Conservation (phyloP, 768 basidiomycete genomes). For the Tulasnella sp. region DNA sequence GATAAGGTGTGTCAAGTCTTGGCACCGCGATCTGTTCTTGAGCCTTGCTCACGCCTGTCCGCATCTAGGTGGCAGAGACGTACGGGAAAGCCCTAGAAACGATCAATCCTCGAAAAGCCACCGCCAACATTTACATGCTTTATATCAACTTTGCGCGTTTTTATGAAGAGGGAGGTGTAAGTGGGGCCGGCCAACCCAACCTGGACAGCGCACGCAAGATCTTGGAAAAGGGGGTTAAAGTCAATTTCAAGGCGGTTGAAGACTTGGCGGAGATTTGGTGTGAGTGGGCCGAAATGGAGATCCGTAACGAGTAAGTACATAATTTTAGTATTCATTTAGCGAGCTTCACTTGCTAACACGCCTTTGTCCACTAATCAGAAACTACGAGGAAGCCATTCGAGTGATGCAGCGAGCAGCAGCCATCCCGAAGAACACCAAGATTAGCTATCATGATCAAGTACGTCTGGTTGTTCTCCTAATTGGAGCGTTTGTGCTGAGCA, state of each 20-base stretch:
- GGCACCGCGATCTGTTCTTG: not conserved
- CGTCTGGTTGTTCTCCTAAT: slow-evolving; percentile 19
- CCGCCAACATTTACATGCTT: slow-evolving; percentile 77
- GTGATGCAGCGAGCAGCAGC: slow-evolving; percentile 96
- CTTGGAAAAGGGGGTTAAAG: slow-evolving; percentile 81
- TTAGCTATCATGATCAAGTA: slow-evolving; percentile 95
- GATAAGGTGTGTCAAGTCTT: slow-evolving; percentile 51
- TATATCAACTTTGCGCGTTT: slow-evolving; percentile 96
- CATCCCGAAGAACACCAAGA: slow-evolving; percentile 77
- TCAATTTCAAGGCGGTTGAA: slow-evolving; percentile 91
- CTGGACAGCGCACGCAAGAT: slow-evolving; percentile 82
- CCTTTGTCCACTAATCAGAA: slow-evolving; percentile 37
- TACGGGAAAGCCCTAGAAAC: slow-evolving; percentile 85
- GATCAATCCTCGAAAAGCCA: slow-evolving; percentile 77
- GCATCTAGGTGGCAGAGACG: slow-evolving; percentile 72
- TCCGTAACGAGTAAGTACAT: slow-evolving; percentile 75
- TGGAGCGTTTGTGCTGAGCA: slow-evolving; percentile 15
- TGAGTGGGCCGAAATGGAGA: slow-evolving; percentile 98
- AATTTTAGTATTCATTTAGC: too few species aligned
- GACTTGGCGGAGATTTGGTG: slow-evolving; percentile 98
- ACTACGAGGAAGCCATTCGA: slow-evolving; percentile 88
- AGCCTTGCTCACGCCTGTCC: not conserved
- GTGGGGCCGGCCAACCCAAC: slow-evolving; percentile 68
- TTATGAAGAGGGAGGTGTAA: slow-evolving; percentile 89
- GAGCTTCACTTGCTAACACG: slow-evolving; percentile 17